Conservation (phyloP, 2,329 filamentous ascomycete genomes). For the Clonostachys chloroleuca region DNA sequence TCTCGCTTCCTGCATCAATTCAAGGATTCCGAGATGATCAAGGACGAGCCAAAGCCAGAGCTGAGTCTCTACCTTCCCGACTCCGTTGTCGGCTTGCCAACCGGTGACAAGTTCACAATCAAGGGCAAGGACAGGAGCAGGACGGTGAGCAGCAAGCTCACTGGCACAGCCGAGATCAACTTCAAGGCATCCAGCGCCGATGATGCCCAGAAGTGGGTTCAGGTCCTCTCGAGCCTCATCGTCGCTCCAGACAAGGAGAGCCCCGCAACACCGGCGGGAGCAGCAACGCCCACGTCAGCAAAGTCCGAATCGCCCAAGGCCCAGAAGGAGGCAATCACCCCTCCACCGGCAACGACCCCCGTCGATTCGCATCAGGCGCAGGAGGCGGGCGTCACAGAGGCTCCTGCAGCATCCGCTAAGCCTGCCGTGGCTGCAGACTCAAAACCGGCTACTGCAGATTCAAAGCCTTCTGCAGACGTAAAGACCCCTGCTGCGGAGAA, state of each 20-base stretch:
- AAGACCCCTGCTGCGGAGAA: not conserved
- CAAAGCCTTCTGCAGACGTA: not conserved
- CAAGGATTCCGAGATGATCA: constrained; percentile 77
- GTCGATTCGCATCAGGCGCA: constrained; percentile 30
- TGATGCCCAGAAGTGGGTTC: constrained; percentile 83
- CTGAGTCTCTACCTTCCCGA: constrained; percentile 90
- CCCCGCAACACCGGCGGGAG: constrained; percentile 14
- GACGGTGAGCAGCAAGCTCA: constrained; percentile 75
- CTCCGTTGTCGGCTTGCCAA: constrained; percentile 67
- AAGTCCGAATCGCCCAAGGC: constrained; percentile 5
- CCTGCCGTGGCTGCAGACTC: too few species aligned
- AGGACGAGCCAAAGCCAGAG: constrained; percentile 75
- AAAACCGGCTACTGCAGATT: not conserved
- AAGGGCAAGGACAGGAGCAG: constrained; percentile 91
- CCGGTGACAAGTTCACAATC: constrained; percentile 83
- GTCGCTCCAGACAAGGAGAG: constrained; percentile 21
- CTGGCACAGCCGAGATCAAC: constrained; percentile 71
- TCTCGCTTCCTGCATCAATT: constrained; percentile 92
- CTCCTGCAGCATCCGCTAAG: not conserved
- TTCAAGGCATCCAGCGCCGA: constrained; percentile 84
- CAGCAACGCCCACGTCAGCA: constrained; percentile 19
- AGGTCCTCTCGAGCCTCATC: constrained; percentile 60
- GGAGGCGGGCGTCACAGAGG: constrained; percentile 38
- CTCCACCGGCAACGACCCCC: not conserved
- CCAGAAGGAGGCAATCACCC: constrained; percentile 9